A percentile compares a stretch with the other conserved stretches of the same genome.
These are phyloP conservation scores for Microdochium trichocladiopsis DNA, from an alignment of 2,329 filamentous ascomycete species.

Conservation along the genomic window DNA sequence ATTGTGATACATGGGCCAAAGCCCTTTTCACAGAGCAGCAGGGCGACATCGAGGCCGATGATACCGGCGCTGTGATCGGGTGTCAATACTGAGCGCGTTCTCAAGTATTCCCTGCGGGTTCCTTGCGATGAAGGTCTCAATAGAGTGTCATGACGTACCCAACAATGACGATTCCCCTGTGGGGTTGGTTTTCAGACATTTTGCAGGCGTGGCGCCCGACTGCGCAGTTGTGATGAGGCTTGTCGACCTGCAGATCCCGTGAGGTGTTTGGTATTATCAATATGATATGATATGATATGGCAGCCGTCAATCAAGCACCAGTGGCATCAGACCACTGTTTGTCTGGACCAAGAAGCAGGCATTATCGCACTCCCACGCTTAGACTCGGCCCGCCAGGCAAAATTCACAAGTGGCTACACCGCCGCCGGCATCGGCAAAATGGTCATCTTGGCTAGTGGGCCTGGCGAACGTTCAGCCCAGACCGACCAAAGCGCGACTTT, in stretches of 20 bases:
- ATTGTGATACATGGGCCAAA: constrained; percentile 24
- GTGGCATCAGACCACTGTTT: no score
- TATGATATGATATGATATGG: no score
- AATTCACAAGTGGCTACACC: not conserved
- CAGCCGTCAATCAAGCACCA: no score
- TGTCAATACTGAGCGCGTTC: not conserved
- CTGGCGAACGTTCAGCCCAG: not conserved
- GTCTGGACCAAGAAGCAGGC: not conserved
- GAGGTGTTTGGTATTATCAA: no score
- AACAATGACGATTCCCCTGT: constrained; percentile 2
- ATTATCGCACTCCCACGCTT: not conserved
- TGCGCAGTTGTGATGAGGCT: not conserved
- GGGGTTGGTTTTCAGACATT: not conserved
- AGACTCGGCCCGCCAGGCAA: not conserved
- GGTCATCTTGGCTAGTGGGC: not conserved
- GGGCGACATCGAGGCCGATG: constrained; percentile 29
- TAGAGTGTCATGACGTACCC: not conserved
- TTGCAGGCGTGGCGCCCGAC: not conserved
- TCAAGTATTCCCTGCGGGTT: not conserved
- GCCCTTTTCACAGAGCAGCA: constrained; percentile 26
- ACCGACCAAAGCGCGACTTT: not conserved
- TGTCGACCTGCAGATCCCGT: not conserved
- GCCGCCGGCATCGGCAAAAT: not conserved
- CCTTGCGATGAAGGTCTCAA: not conserved
- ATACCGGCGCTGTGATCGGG: constrained; percentile 27